A percentile compares a stretch with the other conserved stretches of the same genome.
Evolutionary conservation across 192 early-diverging fungal species (phyloP).

Genomic region (Spizellomyces sp.): DNA sequence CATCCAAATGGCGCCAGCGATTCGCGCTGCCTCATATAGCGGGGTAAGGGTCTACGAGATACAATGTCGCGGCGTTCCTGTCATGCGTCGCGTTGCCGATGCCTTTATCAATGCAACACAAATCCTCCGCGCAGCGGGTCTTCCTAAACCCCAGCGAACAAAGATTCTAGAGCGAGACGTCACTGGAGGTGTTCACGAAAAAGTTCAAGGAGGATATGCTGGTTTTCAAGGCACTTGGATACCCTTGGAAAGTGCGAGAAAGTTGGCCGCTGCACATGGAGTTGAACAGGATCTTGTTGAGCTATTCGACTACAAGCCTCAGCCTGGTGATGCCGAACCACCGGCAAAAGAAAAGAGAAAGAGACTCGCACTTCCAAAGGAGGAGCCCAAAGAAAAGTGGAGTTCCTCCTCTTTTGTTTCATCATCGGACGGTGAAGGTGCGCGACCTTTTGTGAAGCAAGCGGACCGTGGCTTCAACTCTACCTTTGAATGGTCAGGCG

Average conservation of each 20-base stretch:
- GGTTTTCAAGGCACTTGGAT: slow-evolving; percentile 47
- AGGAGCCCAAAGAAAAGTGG: background rate
- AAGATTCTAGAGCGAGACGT: slow-evolving; percentile 94
- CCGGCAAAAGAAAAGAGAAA: slow-evolving; percentile 21
- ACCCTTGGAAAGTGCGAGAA: slow-evolving; percentile 33
- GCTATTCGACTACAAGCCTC: slow-evolving; percentile 25
- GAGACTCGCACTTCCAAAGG: background rate
- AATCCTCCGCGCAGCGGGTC: slow-evolving; percentile 91
- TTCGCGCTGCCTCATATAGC: slow-evolving; percentile 46
- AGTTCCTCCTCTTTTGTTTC: background rate
- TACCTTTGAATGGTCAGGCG: background rate
- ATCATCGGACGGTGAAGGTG: background rate
- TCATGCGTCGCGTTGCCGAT: slow-evolving; percentile 81
- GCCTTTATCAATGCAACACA: slow-evolving; percentile 97
- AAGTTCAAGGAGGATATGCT: slow-evolving; percentile 92
- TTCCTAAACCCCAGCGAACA: slow-evolving; percentile 93
- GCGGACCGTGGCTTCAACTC: background rate
- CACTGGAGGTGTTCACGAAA: slow-evolving; percentile 87
- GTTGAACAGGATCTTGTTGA: slow-evolving; percentile 27
- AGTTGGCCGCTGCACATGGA: slow-evolving; percentile 28
- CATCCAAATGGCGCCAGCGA: background rate
- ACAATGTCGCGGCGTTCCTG: slow-evolving; percentile 67
- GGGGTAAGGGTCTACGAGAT: slow-evolving; percentile 73
- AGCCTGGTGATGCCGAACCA: slow-evolving; percentile 28
- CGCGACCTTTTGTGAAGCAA: background rate